Conservation (phyloP, 164 flowering plant species). For the Cinnamomum micranthum region DNA sequence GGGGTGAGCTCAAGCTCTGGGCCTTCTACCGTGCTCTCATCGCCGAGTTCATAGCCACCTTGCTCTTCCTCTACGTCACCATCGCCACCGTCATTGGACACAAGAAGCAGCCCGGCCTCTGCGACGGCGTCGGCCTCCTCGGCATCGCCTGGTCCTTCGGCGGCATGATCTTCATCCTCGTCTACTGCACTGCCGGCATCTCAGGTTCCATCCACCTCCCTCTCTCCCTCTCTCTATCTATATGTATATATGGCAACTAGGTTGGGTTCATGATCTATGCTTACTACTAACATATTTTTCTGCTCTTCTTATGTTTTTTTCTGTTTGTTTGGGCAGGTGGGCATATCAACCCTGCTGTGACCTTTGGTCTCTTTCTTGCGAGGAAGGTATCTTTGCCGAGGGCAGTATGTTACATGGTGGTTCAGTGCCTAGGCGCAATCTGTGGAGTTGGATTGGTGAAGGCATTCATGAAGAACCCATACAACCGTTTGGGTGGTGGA, state of each 20-base stretch:
- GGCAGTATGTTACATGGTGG: constrained; percentile 36
- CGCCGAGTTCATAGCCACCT: constrained; percentile 37
- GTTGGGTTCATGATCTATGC: too few relatives aligned
- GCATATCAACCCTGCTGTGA: constrained; percentile 48
- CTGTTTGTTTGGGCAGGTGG: constrained; percentile 21
- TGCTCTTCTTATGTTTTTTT: not conserved
- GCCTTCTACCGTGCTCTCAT: constrained; percentile 44
- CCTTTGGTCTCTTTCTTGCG: constrained; percentile 43
- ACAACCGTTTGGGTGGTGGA: constrained; percentile 28
- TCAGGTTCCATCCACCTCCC: constrained; percentile 22
- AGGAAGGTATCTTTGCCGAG: constrained; percentile 37
- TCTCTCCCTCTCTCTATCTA: too few relatives aligned
- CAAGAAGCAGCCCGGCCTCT: constrained; percentile 16
- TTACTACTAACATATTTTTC: not conserved
- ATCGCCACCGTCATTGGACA: constrained; percentile 40
- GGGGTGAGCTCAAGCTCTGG: constrained; percentile 34
- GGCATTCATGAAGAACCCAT: constrained; percentile 30
- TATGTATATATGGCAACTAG: too few relatives aligned
- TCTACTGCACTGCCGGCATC: constrained; percentile 46
- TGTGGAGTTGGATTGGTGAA: constrained; percentile 42
- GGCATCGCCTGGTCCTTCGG: constrained; percentile 48
- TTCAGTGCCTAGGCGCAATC: constrained; percentile 44
- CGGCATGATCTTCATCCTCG: constrained; percentile 45
- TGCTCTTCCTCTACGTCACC: constrained; percentile 41
- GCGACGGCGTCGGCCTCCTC: constrained; percentile 35